Conservation (phyloP, 768 basidiomycete genomes). For the Pleurotus pulmonarius region DNA sequence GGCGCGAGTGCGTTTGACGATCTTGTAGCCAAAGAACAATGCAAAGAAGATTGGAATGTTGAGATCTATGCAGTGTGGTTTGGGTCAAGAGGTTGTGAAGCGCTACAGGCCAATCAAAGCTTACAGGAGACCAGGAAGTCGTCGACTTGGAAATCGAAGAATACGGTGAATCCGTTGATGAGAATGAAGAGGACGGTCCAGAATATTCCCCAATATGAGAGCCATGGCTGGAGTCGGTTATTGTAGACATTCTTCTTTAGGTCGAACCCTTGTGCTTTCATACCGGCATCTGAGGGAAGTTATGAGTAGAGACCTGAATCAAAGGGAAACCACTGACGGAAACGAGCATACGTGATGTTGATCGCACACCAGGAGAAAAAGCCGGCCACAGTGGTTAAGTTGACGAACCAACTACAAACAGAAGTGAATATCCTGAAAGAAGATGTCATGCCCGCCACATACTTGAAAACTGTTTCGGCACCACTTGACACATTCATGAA, state of each 20-base stretch:
- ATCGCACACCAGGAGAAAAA: constrained; percentile 66
- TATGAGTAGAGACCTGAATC: too few relatives aligned
- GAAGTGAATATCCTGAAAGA: too few relatives aligned
- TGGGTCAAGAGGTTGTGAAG: too few relatives aligned
- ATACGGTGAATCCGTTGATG: constrained; percentile 51
- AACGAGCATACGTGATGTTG: constrained; percentile 70
- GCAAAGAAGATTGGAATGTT: constrained; percentile 42
- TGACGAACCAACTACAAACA: constrained; percentile 81
- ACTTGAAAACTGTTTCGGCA: constrained; percentile 56
- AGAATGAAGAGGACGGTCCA: constrained; percentile 62
- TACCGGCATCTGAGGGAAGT: constrained; percentile 44
- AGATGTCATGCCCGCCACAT: too few relatives aligned
- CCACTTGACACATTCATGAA: constrained; percentile 63
- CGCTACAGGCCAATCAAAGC: too few relatives aligned
- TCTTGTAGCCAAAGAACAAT: constrained; percentile 40
- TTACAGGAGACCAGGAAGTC: constrained; percentile 47
- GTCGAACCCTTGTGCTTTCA: constrained; percentile 62
- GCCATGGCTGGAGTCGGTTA: constrained; percentile 59
- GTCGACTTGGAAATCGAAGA: constrained; percentile 57
- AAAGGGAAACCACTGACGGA: constrained; percentile 38
- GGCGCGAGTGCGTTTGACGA: constrained; percentile 30
- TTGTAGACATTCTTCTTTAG: constrained; percentile 60
- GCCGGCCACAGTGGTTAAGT: constrained; percentile 60
- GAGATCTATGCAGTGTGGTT: too few relatives aligned
- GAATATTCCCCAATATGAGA: constrained; percentile 67